Base-by-base conservation (phyloP, 2,329 filamentous ascomycete genomes). In the Sporothrix protearum region DNA sequence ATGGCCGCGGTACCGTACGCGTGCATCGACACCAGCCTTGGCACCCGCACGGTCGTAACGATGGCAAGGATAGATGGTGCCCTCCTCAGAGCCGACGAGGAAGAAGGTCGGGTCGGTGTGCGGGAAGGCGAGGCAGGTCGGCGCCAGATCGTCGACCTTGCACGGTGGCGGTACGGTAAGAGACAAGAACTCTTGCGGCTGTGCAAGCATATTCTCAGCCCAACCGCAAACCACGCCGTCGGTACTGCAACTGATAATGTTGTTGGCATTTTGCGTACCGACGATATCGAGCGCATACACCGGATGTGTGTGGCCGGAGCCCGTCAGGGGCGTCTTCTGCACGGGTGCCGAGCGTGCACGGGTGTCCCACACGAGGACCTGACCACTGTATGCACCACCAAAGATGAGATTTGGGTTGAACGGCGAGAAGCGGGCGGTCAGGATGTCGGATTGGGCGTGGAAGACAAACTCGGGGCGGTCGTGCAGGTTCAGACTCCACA, bases 191-290 rank as follows among this genome's bases (percentile, higher is more conserved):
- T 99, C 96, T 81, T 98, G 95, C 0, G 96, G 96, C 80, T 97
- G 93, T 0, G 95, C 93, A 73, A 99, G 92, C 89, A 99, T 98
- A 80, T 99, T 96, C 75, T 97, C 93, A 71, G 92, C 94, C 96
- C 96, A 99, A 64, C 94, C 93, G 80, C 96, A 99, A 55, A 98
- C 93, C 10, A 97, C 93, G 70, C 96, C 96, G 78, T 99, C 96
- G 0, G 96, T 99, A 1, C 94, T 97, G 79, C 93, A 95, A 45
- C 94, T 97, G 76, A 99, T 92, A 79, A 99, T 97, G 80, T 98
- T 99, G 83, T 97, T 97, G 72, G 96, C 96, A 80, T 99, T 99
- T 79, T 98, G 96, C 0, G 96, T 99, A 75, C 96, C 96, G 67
- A 99, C 93, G 71, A 99, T 96, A 74, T 96, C 92, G 71, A 99